Base-by-base conservation (phyloP, 164 flowering plant genomes). In the Pachysandra terminalis region DNA sequence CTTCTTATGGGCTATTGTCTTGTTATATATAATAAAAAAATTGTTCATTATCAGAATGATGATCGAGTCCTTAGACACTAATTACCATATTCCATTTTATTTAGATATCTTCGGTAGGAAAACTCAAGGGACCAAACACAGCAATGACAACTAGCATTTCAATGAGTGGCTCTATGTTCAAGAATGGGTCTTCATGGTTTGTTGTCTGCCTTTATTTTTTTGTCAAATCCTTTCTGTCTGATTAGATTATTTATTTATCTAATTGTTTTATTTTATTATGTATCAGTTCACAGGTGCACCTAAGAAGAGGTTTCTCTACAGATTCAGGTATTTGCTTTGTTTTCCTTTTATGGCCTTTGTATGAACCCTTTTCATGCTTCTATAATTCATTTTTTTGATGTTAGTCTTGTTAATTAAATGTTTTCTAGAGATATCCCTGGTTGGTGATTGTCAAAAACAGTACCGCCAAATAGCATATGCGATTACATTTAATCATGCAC, bases 301-400 rank as follows among this genome's bases (percentile, higher is more conserved):
- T 28, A 14, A 67, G 64, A 63, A 79, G 89, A 79, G 80, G 80
- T 41, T 88, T 80, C 77, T 69, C 93, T 25, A 65, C 85, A 19
- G 80, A 67, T 79, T 77, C 90, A 76, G 95, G 95, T 89, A 65
- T n/a, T n/a, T 58, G 19, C 58, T 69, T 64, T 49, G 61, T 25
- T 57, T 53, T 59, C 59, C 27, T 65, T 1, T 55, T 15, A 12
- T 53, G 26, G 24, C 59, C 51, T 56, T 58, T 61, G 5, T 64
- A 27, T 35, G 26, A 61, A 8, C 28, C 0, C 7, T 63, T 66
- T 0, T 32, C 7, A 7, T 32, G 37, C 37, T 32, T 32, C 37
- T 32, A 32, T 32, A 13, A 10, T 1, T 24, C 51, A 21, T 61
- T n/a, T 12, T 61, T 51, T 27, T 61, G 1, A 37, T 25, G 57